These are phyloP conservation scores for Cyberlindnera petersonii DNA, from an alignment of 805 yeast species.

Conservation along the genomic window DNA sequence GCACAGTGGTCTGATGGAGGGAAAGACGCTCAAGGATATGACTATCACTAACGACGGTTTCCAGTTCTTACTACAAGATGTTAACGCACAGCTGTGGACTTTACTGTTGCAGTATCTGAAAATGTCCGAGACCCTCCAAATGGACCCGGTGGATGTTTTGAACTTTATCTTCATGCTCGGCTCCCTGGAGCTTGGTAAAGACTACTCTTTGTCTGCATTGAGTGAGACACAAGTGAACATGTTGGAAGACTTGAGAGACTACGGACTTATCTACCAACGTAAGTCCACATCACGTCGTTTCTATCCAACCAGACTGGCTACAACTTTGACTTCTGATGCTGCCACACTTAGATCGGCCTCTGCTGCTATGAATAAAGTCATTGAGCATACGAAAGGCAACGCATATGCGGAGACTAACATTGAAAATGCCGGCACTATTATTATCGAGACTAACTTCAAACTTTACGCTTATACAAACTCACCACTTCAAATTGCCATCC, in stretches of 20 bases:
- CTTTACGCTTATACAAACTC: slow-evolving; percentile 90
- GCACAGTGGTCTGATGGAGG: slow-evolving; percentile 87
- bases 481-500: slow-evolving; percentile 89
- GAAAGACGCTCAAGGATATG: slow-evolving; percentile 40
- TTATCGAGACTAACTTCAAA: slow-evolving; percentile 91
- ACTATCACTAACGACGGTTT: slow-evolving; percentile 88
- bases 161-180: slow-evolving; percentile 93
- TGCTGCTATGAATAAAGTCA: slow-evolving; percentile 67
- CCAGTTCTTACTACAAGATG: slow-evolving; percentile 89
- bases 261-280: slow-evolving; percentile 79
- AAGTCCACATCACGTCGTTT: slow-evolving; percentile 57
- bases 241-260: slow-evolving; percentile 87
- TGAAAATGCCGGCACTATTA: slow-evolving; percentile 60
- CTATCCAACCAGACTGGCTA: slow-evolving; percentile 88
- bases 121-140: slow-evolving; percentile 74
- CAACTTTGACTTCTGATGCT: slow-evolving; percentile 83
- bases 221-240: slow-evolving; percentile 78
- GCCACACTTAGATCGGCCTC: slow-evolving; percentile 69
- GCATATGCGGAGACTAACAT: slow-evolving; percentile 14
- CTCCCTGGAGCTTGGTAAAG: slow-evolving; percentile 84
- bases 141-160: slow-evolving; percentile 95
- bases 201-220: slow-evolving; percentile 66
- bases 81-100: slow-evolving; percentile 94
- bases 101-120: slow-evolving; percentile 80
- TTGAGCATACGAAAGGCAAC: slow-evolving; percentile 33